Percentiles rank a stretch among this genome's conserved stretches.
Conservation (phyloP, 345 rosid genomes). For the Brassica napus region DNA sequence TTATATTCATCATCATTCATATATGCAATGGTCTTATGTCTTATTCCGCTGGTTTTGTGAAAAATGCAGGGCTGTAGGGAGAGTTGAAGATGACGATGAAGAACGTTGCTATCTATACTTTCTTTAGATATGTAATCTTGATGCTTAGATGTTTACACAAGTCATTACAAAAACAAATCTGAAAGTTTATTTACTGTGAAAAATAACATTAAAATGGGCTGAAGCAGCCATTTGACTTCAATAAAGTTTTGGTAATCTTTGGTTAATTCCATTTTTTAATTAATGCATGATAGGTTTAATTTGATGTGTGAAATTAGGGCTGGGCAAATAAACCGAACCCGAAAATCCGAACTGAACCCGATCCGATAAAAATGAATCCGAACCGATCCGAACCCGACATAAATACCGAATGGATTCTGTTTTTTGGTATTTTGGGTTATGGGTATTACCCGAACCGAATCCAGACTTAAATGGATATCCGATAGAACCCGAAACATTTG, state of each 20-base stretch:
- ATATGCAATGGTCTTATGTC: background rate
- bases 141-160: background rate
- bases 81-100: slow-evolving; percentile 3
- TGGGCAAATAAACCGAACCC: too few species aligned
- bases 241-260: slow-evolving; percentile 12
- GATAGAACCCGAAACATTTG: too few species aligned
- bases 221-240: slow-evolving; percentile 1
- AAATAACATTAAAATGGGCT: background rate
- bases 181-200: background rate
- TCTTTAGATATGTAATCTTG: slow-evolving; percentile 20
- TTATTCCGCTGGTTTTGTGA: background rate
- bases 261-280: background rate
- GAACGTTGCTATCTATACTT: slow-evolving; percentile 1
- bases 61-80: slow-evolving; percentile 10
- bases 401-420: too few species aligned
- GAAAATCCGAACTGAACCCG: too few species aligned
- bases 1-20: background rate
- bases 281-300: background rate
- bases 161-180: background rate
- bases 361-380: too few species aligned
- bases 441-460: too few species aligned
- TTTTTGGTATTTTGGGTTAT: too few species aligned
- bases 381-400: too few species aligned
- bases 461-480: too few species aligned
- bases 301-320: background rate